Evolutionary conservation across 2,329 filamentous ascomycete species (phyloP).

Genomic region (Didymella pomorum): DNA sequence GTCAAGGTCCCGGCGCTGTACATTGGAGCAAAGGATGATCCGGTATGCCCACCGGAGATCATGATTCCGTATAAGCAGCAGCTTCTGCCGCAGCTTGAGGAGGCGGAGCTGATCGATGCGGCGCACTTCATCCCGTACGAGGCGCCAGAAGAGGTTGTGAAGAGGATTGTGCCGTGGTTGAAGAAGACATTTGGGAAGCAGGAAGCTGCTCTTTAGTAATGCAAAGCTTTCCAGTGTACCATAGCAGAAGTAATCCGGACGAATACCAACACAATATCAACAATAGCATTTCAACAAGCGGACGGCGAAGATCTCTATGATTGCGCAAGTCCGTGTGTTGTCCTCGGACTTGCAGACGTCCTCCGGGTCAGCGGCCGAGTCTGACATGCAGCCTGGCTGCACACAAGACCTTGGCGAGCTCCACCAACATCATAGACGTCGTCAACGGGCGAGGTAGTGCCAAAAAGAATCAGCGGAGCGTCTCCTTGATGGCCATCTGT

Average conservation of each 20-base stretch:
- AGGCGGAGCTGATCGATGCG: constrained; percentile 43
- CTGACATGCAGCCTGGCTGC: not conserved
- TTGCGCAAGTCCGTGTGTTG: not conserved
- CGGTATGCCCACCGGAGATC: constrained; percentile 45
- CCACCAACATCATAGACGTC: not conserved
- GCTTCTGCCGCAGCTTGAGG: constrained; percentile 44
- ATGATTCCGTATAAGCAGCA: constrained; percentile 38
- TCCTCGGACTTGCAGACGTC: not conserved
- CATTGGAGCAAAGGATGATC: constrained; percentile 45
- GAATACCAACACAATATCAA: not conserved
- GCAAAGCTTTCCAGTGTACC: not conserved
- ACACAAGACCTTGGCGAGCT: not conserved
- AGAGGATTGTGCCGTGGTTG: constrained; percentile 30
- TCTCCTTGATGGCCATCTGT: not conserved
- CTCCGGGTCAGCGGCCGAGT: constrained; percentile 7
- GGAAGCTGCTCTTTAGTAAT: not conserved
- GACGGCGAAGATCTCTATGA: no score
- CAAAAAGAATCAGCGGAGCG: not conserved
- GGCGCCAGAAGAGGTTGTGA: constrained; percentile 42
- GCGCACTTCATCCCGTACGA: constrained; percentile 51
- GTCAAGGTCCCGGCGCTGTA: constrained; percentile 52
- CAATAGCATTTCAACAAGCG: no score
- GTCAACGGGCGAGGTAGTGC: not conserved
- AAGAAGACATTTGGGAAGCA: constrained; percentile 24
- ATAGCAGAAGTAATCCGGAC: not conserved